These are phyloP conservation scores for Xylaria sp. DNA, from an alignment of 495 filamentous ascomycete species.

Conservation along the genomic window DNA sequence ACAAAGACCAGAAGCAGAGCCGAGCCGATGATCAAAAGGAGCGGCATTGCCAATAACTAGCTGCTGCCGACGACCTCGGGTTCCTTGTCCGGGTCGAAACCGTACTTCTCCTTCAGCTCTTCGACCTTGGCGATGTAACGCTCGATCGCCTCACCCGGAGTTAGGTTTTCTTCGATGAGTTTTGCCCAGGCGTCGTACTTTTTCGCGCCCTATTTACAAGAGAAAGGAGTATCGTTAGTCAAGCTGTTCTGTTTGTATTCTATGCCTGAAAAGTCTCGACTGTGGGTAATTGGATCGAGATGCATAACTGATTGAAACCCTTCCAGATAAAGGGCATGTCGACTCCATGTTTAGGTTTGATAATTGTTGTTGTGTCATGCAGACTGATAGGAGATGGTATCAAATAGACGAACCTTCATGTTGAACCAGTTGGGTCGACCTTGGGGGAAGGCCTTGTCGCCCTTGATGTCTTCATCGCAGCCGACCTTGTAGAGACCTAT, in stretches of 20 bases:
- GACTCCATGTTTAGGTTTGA: too few species aligned
- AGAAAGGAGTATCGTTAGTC: too few species aligned
- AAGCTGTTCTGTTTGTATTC: too few species aligned
- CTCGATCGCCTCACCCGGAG: conserved; percentile 69
- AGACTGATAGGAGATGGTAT: not conserved
- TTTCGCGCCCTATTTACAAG: conserved; percentile 76
- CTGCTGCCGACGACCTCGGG: conserved; percentile 57
- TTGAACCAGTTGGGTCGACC: conserved; percentile 58
- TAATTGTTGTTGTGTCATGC: not conserved
- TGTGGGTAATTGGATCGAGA: too few species aligned
- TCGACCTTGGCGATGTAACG: conserved; percentile 77
- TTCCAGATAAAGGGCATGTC: too few species aligned
- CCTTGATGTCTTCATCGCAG: conserved; percentile 55
- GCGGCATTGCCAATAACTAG: conserved; percentile 21
- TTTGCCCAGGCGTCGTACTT: conserved; percentile 80
- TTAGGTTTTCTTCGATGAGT: conserved; percentile 63
- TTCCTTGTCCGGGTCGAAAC: conserved; percentile 61
- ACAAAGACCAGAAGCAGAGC: conserved; percentile 13
- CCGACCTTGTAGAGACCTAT: conserved; percentile 62
- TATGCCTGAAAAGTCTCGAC: too few species aligned
- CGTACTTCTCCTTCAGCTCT: conserved; percentile 70
- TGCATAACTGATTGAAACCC: too few species aligned
- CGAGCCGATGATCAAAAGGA: conserved; percentile 26
- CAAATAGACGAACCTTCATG: conserved; percentile 58
- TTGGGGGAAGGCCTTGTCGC: conserved; percentile 39